These are phyloP conservation scores for Naematelia aurantialba DNA, from an alignment of 768 basidiomycete genomes.

Conservation along the genomic window DNA sequence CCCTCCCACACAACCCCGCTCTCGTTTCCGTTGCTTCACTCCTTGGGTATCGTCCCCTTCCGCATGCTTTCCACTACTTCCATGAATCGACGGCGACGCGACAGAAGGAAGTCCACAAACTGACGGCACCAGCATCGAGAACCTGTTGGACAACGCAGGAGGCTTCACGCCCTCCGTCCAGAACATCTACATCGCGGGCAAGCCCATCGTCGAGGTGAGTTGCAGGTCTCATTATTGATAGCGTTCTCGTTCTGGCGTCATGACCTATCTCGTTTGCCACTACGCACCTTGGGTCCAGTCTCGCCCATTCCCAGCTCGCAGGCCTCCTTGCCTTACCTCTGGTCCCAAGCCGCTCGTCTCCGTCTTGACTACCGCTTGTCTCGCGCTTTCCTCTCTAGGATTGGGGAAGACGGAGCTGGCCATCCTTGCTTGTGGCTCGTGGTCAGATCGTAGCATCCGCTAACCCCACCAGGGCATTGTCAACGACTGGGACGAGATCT, in stretches of 20 bases:
- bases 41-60: too few species aligned
- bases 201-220: slow-evolving; percentile 49
- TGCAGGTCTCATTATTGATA: not conserved
- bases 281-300: not conserved
- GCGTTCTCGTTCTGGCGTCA: not conserved
- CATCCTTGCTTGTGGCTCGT: too few species aligned
- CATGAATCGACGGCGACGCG: too few species aligned
- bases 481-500: slow-evolving; percentile 48
- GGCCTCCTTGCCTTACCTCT: not conserved
- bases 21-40: too few species aligned
- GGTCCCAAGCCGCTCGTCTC: not conserved
- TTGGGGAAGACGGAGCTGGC: too few species aligned
- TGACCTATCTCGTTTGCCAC: not conserved
- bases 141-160: slow-evolving; percentile 38
- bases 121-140: too few species aligned
- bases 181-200: slow-evolving; percentile 53
- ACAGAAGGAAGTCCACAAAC: too few species aligned
- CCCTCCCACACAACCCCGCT: too few species aligned
- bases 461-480: slow-evolving; percentile 51
- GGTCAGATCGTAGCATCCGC: too few species aligned
- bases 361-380: too few species aligned
- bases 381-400: too few species aligned
- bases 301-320: not conserved
- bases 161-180: slow-evolving; percentile 49
- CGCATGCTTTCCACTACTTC: too few species aligned